Conservation (phyloP, 2,329 filamentous ascomycete species). For the Microsporum canis region DNA sequence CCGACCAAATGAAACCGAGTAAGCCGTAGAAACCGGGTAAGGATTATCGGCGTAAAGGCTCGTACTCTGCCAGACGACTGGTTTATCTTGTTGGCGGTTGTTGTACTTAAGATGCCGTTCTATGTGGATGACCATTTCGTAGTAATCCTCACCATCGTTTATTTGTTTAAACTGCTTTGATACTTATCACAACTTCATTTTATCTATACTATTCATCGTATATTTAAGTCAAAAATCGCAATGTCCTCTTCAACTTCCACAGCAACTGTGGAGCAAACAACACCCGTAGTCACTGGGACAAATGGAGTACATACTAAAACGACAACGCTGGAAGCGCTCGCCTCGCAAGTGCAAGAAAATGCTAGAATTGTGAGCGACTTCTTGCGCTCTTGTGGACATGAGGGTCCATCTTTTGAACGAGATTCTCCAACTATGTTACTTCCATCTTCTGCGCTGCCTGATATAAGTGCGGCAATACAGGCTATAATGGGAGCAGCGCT, state of each 20-base stretch:
- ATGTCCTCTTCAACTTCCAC: not conserved
- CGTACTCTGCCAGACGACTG: too few species aligned
- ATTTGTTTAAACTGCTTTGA: too few species aligned
- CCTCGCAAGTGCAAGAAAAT: not conserved
- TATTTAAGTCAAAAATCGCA: too few species aligned
- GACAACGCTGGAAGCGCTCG: not conserved
- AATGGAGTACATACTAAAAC: not conserved
- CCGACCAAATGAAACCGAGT: too few species aligned
- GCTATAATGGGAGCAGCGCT: slow-evolving; percentile 17
- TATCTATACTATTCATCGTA: too few species aligned
- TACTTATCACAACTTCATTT: too few species aligned
- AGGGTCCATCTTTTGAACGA: not conserved
- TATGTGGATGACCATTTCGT: too few species aligned
- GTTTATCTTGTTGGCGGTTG: too few species aligned
- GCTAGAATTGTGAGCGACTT: not conserved
- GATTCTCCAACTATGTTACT: not conserved
- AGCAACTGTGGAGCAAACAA: not conserved
- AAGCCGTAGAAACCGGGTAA: too few species aligned
- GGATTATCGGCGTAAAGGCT: too few species aligned
- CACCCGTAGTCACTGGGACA: not conserved
- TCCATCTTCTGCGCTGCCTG: slow-evolving; percentile 15
- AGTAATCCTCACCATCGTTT: too few species aligned
- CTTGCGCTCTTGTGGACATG: not conserved
- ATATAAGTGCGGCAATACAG: slow-evolving; percentile 10
- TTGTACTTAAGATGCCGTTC: too few species aligned